These are phyloP conservation scores for Cryptococcus sp. DNA, from an alignment of 1,284 basidiomycete species.

Conservation along the genomic window DNA sequence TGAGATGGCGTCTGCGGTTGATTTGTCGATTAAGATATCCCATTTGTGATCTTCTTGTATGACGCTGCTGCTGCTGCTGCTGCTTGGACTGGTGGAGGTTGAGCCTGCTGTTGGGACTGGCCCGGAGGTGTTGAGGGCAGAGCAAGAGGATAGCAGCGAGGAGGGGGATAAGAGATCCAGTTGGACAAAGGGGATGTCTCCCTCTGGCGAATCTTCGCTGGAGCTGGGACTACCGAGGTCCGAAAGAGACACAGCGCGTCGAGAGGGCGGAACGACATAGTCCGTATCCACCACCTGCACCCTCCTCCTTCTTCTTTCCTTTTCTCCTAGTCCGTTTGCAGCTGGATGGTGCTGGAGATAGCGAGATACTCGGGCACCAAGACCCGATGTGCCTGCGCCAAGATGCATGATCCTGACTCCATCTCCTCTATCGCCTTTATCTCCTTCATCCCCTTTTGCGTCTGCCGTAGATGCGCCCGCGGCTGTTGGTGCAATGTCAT, in stretches of 20 bases:
- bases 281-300: conserved; percentile 39
- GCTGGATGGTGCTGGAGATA: neutral
- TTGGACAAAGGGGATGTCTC: neutral
- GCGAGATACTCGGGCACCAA: neutral
- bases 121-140: neutral
- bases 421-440: neutral
- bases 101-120: neutral
- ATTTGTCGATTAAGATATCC: conserved; percentile 48
- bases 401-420: neutral
- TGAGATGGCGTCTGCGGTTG: conserved; percentile 50
- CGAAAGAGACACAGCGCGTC: neutral
- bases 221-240: no score
- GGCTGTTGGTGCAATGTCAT: no score
- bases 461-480: no score
- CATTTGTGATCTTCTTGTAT: conserved; percentile 17
- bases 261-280: conserved; percentile 26
- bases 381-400: neutral
- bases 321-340: neutral
- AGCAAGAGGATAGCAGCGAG: neutral
- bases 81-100: neutral
- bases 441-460: neutral
- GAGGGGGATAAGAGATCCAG: conserved; percentile 1
- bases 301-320: neutral
- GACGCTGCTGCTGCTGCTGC: neutral
- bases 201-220: no score